Evolutionary conservation across 306 rosid species (phyloP).

Genomic region (Ochetophila trinervis): DNA sequence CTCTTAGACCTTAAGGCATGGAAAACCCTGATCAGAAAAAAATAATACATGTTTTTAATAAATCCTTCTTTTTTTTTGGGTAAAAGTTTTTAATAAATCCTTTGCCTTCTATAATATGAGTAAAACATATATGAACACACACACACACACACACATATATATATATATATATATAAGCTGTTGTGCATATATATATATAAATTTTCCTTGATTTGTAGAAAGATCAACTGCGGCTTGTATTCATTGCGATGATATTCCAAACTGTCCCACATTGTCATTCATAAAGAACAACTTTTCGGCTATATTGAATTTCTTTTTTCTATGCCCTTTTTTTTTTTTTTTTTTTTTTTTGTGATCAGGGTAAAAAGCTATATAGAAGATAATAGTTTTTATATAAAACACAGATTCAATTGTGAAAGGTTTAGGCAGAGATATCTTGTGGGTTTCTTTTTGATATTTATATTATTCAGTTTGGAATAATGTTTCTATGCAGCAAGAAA

Average conservation of each 20-base stretch:
- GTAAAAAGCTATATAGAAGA: not conserved
- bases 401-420: constrained; percentile 1
- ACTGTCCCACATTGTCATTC: constrained; percentile 15
- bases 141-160: no score
- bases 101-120: no score
- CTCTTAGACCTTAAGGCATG: no score
- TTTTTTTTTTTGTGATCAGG: not conserved
- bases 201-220: no score
- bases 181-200: no score
- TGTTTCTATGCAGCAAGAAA: not conserved
- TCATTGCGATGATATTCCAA: not conserved
- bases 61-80: no score
- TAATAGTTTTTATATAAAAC: not conserved
- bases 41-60: no score
- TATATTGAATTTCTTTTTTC: not conserved
- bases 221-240: not conserved
- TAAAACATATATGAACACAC: no score
- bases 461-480: not conserved
- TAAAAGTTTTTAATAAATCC: no score
- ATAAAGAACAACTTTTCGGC: constrained; percentile 17
- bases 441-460: not conserved
- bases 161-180: no score
- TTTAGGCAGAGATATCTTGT: not conserved
- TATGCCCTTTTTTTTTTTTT: constrained; percentile 1
- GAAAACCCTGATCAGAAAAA: no score